phyloP scores from a whole-genome alignment of 2,329 filamentous ascomycete genomes.

The Exophiala bonariae region DNA sequence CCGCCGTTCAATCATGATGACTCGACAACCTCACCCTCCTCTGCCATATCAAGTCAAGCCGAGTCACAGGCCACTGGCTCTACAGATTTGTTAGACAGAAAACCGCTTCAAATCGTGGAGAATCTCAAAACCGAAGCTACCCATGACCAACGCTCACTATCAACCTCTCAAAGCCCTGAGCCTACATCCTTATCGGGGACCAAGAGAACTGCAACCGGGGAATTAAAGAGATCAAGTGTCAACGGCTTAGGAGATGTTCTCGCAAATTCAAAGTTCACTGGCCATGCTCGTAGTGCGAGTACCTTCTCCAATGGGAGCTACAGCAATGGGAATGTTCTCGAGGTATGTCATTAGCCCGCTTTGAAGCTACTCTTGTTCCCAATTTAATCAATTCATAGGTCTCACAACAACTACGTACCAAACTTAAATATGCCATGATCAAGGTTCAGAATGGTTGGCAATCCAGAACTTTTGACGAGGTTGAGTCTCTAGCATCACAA shows the following conservation, averaged over 20 bases:
- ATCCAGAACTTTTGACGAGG: slow-evolving; percentile 71
- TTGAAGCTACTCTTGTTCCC: neutral
- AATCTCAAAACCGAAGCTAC: neutral
- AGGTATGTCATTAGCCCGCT: slow-evolving; percentile 10
- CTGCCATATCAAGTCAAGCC: slow-evolving; percentile 18
- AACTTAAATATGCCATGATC: slow-evolving; percentile 88
- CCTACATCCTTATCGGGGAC: slow-evolving; percentile 13
- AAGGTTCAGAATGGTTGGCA: slow-evolving; percentile 93
- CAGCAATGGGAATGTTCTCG: slow-evolving; percentile 21
- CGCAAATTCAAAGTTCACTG: slow-evolving; percentile 1
- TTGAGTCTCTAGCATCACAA: slow-evolving; percentile 72
- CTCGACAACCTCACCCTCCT: slow-evolving; percentile 17
- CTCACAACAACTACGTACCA: slow-evolving; percentile 76
- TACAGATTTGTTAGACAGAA: slow-evolving; percentile 5
- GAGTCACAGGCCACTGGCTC: slow-evolving; percentile 9
- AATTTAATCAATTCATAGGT: slow-evolving; percentile 51
- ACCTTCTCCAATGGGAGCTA: slow-evolving; percentile 12
- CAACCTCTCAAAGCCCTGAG: slow-evolving; percentile 18
- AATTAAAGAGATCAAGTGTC: slow-evolving; percentile 23
- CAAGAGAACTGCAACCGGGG: slow-evolving; percentile 24
- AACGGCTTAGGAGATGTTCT: slow-evolving; percentile 18
- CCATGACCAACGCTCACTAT: slow-evolving; percentile 3
- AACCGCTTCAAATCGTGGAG: slow-evolving; percentile 2
- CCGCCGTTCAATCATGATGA: slow-evolving; percentile 11
- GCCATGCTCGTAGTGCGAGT: slow-evolving; percentile 20